These are phyloP conservation scores for Trichoderma gamsii DNA, from an alignment of 495 filamentous ascomycete species.

Conservation along the genomic window DNA sequence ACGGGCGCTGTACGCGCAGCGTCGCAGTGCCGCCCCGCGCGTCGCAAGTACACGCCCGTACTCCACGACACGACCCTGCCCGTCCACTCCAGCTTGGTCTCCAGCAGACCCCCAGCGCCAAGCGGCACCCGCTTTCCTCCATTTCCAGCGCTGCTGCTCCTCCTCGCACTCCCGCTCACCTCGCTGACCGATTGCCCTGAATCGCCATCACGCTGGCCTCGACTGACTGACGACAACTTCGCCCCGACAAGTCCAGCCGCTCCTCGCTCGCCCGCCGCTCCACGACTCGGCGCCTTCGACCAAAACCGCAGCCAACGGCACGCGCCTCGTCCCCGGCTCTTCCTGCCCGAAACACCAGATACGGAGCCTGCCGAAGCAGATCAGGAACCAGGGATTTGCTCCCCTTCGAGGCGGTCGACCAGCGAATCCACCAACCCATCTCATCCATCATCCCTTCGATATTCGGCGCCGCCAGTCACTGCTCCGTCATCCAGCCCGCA, in stretches of 20 bases:
- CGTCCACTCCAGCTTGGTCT: too few species aligned
- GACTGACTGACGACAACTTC: not conserved
- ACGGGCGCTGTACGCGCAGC: too few species aligned
- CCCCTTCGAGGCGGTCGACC: slow-evolving; percentile 7
- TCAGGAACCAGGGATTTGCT: slow-evolving; percentile 9
- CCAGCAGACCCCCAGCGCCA: not conserved
- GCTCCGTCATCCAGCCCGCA: slow-evolving; percentile 5
- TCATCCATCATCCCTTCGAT: slow-evolving; percentile 5
- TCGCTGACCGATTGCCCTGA: slow-evolving; percentile 7
- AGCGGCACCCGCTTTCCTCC: not conserved
- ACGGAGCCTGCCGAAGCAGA: slow-evolving; percentile 5
- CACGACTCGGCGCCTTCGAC: not conserved
- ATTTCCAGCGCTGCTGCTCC: not conserved
- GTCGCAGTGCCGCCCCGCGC: too few species aligned
- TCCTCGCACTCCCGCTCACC: slow-evolving; percentile 10
- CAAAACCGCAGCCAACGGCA: not conserved
- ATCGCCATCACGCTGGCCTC: not conserved
- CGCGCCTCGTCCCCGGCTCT: slow-evolving; percentile 4
- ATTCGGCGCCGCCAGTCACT: not conserved
- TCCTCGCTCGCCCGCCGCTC: not conserved
- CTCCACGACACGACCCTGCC: too few species aligned
- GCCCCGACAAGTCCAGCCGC: not conserved
- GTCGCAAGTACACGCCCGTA: too few species aligned
- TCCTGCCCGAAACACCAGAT: slow-evolving; percentile 4
- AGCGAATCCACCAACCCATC: not conserved